Evolutionary conservation across 352 stramenopile genomes (phyloP).

Genomic region (Blastocystis sp.): DNA sequence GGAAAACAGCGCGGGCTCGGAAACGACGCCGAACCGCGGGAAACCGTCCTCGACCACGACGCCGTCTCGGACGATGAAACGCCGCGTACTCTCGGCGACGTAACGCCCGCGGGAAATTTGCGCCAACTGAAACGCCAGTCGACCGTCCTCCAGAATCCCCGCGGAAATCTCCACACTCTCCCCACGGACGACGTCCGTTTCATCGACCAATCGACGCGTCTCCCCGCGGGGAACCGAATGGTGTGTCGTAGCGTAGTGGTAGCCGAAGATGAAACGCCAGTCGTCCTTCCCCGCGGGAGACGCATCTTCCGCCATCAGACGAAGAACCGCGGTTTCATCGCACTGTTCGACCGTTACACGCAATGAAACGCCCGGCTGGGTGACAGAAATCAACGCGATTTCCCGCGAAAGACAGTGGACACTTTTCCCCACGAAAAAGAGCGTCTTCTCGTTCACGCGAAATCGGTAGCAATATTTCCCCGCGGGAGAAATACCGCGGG

Average conservation of each 20-base stretch:
- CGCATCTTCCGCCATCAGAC: too few relatives aligned
- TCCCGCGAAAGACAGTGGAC: neutral
- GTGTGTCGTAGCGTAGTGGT: neutral
- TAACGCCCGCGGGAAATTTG: neutral
- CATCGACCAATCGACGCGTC: neutral
- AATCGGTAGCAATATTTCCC: neutral
- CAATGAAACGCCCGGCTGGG: neutral
- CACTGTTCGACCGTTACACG: too few relatives aligned
- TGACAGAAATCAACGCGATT: neutral
- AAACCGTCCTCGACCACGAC: neutral
- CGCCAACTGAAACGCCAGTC: neutral
- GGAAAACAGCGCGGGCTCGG: neutral
- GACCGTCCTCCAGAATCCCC: constrained; percentile 6
- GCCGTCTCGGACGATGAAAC: neutral
- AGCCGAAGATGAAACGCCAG: constrained; percentile 39
- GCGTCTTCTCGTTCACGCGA: neutral
- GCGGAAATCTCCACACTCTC: constrained; percentile 13
- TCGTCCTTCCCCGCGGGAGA: too few relatives aligned
- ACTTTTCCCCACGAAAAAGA: neutral
- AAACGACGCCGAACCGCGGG: neutral
- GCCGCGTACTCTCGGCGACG: neutral
- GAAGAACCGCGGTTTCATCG: too few relatives aligned
- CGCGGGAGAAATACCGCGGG: neutral
- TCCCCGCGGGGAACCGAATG: neutral
- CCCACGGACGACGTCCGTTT: neutral